phyloP scores from a whole-genome alignment of 176 grass and related monocot species.

The Tillandsia fasciculata region DNA sequence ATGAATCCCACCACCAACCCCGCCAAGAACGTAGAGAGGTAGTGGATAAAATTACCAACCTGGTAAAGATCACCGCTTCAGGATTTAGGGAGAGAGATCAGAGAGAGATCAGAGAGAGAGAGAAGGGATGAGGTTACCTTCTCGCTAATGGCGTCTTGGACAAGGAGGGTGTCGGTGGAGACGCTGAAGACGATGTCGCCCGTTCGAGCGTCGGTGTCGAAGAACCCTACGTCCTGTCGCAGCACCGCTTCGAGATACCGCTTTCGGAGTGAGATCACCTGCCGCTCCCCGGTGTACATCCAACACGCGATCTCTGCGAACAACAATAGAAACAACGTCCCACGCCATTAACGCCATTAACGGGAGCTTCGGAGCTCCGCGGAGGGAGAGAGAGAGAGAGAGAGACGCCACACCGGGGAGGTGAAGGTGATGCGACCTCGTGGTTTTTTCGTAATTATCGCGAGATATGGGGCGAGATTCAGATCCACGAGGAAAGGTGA shows the following conservation, averaged over 20 bases:
- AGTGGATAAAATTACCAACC: slow-evolving; percentile 98
- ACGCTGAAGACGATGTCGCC: slow-evolving; percentile 86
- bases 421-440: too few species aligned
- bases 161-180: slow-evolving; percentile 79
- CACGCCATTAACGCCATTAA: too few species aligned
- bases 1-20: slow-evolving; percentile 80
- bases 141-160: slow-evolving; percentile 97
- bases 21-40: slow-evolving; percentile 79
- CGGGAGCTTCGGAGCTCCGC: too few species aligned
- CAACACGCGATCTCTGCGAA: slow-evolving; percentile 86
- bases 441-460: too few species aligned
- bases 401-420: too few species aligned
- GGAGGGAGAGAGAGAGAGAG: too few species aligned
- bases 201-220: slow-evolving; percentile 86
- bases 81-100: neutral
- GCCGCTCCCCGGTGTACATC: slow-evolving; percentile 97
- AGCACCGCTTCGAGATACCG: slow-evolving; percentile 80
- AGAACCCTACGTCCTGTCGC: slow-evolving; percentile 86
- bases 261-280: slow-evolving; percentile 65
- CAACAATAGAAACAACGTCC: neutral
- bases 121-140: slow-evolving; percentile 33
- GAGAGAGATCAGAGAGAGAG: neutral
- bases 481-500: too few species aligned
- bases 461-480: too few species aligned
- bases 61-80: slow-evolving; percentile 5